A percentile compares a stretch with the other conserved stretches of the same genome.
Conservation (phyloP, 768 basidiomycete species). For the Cyathus striatus region DNA sequence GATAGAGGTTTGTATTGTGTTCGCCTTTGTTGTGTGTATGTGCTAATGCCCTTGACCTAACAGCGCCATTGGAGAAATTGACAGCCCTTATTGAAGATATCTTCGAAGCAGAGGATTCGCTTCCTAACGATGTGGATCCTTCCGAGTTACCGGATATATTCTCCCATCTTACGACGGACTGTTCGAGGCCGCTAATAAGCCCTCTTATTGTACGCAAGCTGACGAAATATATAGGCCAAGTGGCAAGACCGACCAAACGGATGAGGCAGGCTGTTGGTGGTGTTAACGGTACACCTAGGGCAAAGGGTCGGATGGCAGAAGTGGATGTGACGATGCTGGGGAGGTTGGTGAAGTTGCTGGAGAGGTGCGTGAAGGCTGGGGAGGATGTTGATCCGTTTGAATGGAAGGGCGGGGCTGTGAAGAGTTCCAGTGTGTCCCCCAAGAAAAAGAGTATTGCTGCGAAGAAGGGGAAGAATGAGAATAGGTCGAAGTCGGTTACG, state of each 20-base stretch:
- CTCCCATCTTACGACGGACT: slow-evolving; percentile 54
- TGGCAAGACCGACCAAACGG: slow-evolving; percentile 67
- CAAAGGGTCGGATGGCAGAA: slow-evolving; percentile 57
- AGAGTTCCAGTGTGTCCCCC: slow-evolving; percentile 30
- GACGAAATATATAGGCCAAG: slow-evolving; percentile 61
- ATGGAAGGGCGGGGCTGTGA: slow-evolving; percentile 9
- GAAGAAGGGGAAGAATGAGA: slow-evolving; percentile 36
- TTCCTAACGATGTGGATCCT: slow-evolving; percentile 43
- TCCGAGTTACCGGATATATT: slow-evolving; percentile 71
- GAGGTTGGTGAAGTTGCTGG: slow-evolving; percentile 71
- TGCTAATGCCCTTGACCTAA: slow-evolving; percentile 3
- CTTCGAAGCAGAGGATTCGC: slow-evolving; percentile 76
- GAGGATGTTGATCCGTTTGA: slow-evolving; percentile 75
- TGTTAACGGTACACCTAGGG: slow-evolving; percentile 38
- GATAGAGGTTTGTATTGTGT: slow-evolving; percentile 50
- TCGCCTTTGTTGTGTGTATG: background rate
- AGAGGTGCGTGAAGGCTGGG: slow-evolving; percentile 70
- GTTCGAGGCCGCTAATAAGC: slow-evolving; percentile 56
- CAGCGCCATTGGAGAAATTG: slow-evolving; percentile 74
- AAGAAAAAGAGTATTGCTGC: slow-evolving; percentile 38
- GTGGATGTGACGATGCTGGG: slow-evolving; percentile 60
- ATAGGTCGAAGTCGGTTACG: slow-evolving; percentile 39
- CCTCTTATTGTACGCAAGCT: slow-evolving; percentile 60
- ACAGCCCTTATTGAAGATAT: slow-evolving; percentile 75
- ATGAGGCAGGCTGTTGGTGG: slow-evolving; percentile 39